These are phyloP conservation scores for Daldinia childiae DNA, from an alignment of 495 filamentous ascomycete species.

Conservation along the genomic window DNA sequence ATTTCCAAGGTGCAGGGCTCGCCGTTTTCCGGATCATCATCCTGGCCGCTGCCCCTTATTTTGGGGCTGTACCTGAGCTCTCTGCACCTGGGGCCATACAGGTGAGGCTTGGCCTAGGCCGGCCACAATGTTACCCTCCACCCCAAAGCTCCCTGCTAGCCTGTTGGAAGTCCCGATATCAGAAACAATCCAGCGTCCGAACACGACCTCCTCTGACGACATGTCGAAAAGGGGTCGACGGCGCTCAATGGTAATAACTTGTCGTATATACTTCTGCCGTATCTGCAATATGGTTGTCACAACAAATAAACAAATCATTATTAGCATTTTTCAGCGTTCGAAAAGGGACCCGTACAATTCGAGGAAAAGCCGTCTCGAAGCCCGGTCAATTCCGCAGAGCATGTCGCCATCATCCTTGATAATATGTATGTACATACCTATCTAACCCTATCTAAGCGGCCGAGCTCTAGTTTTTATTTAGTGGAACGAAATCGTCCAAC, in stretches of 20 bases:
- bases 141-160: slow-evolving; percentile 25
- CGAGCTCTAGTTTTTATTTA: slow-evolving; percentile 22
- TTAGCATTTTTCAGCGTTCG: slow-evolving; percentile 3
- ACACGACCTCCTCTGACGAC: slow-evolving; percentile 39
- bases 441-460: slow-evolving; percentile 19
- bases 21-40: slow-evolving; percentile 34
- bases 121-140: slow-evolving; percentile 40
- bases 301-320: slow-evolving; percentile 10
- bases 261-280: slow-evolving; percentile 11
- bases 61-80: slow-evolving; percentile 45
- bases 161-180: slow-evolving; percentile 43
- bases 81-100: slow-evolving; percentile 26
- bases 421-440: slow-evolving; percentile 20
- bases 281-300: slow-evolving; percentile 15
- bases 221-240: slow-evolving; percentile 27
- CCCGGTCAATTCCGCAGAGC: slow-evolving; percentile 18
- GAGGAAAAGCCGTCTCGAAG: slow-evolving; percentile 4
- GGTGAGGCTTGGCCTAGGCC: slow-evolving; percentile 34
- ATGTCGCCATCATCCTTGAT: slow-evolving; percentile 40
- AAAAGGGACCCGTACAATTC: neutral
- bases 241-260: slow-evolving; percentile 28
- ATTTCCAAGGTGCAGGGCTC: slow-evolving; percentile 35
- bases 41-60: slow-evolving; percentile 42
- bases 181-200: slow-evolving; percentile 39
- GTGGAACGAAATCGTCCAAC: slow-evolving; percentile 15